Evolutionary conservation across 441 rosid species (phyloP).

Genomic region (Caryocar brasiliense): DNA sequence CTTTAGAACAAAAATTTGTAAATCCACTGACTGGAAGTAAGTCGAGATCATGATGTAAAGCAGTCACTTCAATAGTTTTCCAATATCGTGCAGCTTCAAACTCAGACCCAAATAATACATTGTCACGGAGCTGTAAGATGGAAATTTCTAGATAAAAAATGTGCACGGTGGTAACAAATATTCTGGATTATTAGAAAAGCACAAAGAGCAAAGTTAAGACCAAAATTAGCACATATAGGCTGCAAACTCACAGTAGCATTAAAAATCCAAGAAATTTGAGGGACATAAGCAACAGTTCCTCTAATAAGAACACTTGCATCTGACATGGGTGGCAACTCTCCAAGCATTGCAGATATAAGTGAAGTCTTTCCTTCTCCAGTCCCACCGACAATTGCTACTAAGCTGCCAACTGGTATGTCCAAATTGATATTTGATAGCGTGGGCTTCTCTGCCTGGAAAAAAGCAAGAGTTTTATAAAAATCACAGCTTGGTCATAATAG

Average conservation of each 20-base stretch:
- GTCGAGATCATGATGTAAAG: slow-evolving; percentile 81
- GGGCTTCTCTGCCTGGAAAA: slow-evolving; percentile 52
- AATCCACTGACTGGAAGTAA: slow-evolving; percentile 69
- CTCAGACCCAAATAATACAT: slow-evolving; percentile 72
- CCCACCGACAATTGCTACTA: slow-evolving; percentile 87
- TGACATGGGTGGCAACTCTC: slow-evolving; percentile 63
- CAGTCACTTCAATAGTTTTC: slow-evolving; percentile 70
- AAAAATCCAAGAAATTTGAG: slow-evolving; percentile 98
- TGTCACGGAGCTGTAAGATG: slow-evolving; percentile 65
- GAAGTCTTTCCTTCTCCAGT: slow-evolving; percentile 99
- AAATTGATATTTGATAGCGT: slow-evolving; percentile 70
- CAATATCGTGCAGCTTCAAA: slow-evolving; percentile 55
- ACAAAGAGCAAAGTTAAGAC: not conserved
- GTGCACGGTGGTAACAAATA: not conserved
- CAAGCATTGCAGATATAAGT: slow-evolving; percentile 92
- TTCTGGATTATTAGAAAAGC: not conserved
- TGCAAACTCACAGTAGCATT: slow-evolving; percentile 78
- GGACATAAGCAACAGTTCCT: slow-evolving; percentile 90
- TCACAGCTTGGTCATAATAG: too few species aligned
- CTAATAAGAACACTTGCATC: slow-evolving; percentile 50
- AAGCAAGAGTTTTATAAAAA: not conserved
- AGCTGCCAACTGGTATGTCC: slow-evolving; percentile 72
- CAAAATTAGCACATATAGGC: not conserved
- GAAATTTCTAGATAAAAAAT: slow-evolving; percentile 4
- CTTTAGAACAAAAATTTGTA: not conserved